Evolutionary conservation across 179 eudicot genomes (phyloP).

Genomic region (Spinacia oleracea): DNA sequence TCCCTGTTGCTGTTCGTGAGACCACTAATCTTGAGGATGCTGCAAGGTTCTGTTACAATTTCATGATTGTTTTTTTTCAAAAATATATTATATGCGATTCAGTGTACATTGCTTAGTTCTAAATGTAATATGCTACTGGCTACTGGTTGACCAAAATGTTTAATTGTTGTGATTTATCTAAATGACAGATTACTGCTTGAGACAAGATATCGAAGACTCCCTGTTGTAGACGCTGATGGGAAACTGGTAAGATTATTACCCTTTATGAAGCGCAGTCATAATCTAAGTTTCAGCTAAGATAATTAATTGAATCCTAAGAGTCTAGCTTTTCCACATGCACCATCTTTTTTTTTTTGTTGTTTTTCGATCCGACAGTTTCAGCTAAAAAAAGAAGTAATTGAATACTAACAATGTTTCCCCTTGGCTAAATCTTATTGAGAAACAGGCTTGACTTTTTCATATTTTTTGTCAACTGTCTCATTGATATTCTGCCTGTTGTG

Average conservation of each 20-base stretch:
- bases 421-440: not conserved
- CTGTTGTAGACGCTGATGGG: slow-evolving; percentile 77
- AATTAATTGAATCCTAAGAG: not conserved
- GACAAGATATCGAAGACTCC: slow-evolving; percentile 84
- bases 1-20: slow-evolving; percentile 78
- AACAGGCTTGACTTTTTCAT: slow-evolving; percentile 15
- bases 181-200: slow-evolving; percentile 67
- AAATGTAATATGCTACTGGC: not conserved
- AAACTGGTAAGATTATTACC: slow-evolving; percentile 58
- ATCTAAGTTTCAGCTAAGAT: not conserved
- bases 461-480: slow-evolving; percentile 9
- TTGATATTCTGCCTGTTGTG: slow-evolving; percentile 1
- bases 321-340: not conserved
- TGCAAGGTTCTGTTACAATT: slow-evolving; percentile 55
- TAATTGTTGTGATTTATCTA: not conserved
- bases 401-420: too few species aligned
- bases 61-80: not conserved
- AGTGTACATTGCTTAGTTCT: not conserved
- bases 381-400: too few species aligned
- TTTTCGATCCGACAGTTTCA: too few species aligned
- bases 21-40: slow-evolving; percentile 92
- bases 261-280: not conserved
- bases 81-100: not conserved
- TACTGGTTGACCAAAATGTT: not conserved
- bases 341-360: not conserved